Evolutionary conservation across 106 monocot species (phyloP), one percentile per base, ranked within the genome.

Genomic region (Acanthochlamys bracteata): DNA sequence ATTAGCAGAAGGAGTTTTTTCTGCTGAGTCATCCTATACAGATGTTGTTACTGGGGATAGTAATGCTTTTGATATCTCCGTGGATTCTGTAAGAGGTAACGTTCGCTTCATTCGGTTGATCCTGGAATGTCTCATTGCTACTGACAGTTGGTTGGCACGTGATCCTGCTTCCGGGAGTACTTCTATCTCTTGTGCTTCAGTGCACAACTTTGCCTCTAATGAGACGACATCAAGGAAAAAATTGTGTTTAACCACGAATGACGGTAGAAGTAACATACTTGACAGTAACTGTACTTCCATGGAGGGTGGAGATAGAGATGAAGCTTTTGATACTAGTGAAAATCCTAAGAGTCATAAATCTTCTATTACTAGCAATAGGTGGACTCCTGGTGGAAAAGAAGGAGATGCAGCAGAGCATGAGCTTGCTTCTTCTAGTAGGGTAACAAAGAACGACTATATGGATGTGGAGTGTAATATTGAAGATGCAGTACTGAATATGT

Each of bases 141-240:
- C 88, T 66, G 98, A 92, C 41, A 73, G 39, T 63, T 92, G 80
- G 71, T 67, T 98, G 65, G 79, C 25, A 65, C 61, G 79, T 66
- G 66, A 70, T 7, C 24, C 59, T 49, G 49, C 61, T 20, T 21
- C 40, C 6, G 41, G 41, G 39, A 66, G 42, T 22, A 65, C 66
- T 16, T 20, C 61, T 1, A 72, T 57, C 23, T 56, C 60, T 56
- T 55, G 45, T 57, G 73, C 66, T 64, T 62, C 24, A 26, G 43
- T 24, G 43, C 47, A 33, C 11, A 41, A 61, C 41, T 57, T 41
- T 40, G 22, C 25, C 55, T 64, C 14, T 40, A 77, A 68, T 73
- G 19, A 79, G 21, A 25, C 24, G n/a, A 57, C 63, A 59, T 68
- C 73, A 19, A 65, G 76, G 64, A 82, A 84, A 52, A 82, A 75